Evolutionary conservation across 2,329 filamentous ascomycete species (phyloP).

Genomic region (Endoconidiophora laricicola): DNA sequence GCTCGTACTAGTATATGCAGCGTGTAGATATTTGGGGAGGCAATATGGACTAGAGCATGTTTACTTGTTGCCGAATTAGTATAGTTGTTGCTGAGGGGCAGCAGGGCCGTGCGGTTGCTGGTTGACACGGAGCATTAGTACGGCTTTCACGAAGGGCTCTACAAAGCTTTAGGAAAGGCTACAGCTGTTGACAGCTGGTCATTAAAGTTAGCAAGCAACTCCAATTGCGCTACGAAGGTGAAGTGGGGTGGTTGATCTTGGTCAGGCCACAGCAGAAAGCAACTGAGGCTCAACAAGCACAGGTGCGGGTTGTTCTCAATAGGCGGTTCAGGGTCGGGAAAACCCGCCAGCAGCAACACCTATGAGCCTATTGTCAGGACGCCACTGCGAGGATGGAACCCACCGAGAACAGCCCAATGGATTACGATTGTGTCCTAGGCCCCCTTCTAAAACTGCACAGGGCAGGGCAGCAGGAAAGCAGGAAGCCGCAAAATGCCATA

Average conservation of each 20-base stretch:
- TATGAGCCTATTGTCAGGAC: too few relatives aligned
- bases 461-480: background rate
- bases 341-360: conserved; percentile 13
- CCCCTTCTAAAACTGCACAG: too few relatives aligned
- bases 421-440: too few relatives aligned
- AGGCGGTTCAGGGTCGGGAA: conserved; percentile 12
- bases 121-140: too few relatives aligned
- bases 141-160: too few relatives aligned
- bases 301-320: background rate
- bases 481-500: conserved; percentile 8
- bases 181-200: conserved; percentile 1
- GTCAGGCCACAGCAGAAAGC: background rate
- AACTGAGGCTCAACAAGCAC: background rate
- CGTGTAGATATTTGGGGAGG: background rate
- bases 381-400: too few relatives aligned
- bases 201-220: background rate
- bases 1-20: too few relatives aligned
- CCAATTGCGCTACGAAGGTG: background rate
- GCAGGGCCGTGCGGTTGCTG: background rate
- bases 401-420: too few relatives aligned
- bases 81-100: conserved; percentile 3
- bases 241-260: background rate
- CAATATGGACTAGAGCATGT: conserved; percentile 1
- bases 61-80: conserved; percentile 5
- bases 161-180: too few relatives aligned